These are phyloP conservation scores for Athelia psychrophila DNA, from an alignment of 1,284 basidiomycete species.

Conservation along the genomic window DNA sequence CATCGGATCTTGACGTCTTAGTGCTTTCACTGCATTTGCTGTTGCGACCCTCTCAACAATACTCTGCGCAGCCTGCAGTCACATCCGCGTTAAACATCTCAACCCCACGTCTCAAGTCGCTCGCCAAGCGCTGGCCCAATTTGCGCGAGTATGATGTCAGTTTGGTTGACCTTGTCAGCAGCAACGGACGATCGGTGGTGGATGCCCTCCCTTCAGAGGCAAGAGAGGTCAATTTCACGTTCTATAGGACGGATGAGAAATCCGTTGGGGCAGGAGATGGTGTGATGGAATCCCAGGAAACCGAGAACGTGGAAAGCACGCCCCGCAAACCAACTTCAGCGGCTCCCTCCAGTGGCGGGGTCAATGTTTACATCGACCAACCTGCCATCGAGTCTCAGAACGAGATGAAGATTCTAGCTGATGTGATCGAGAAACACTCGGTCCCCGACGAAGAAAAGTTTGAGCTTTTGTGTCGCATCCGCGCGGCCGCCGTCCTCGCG, in stretches of 20 bases:
- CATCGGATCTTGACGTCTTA: constrained; percentile 88
- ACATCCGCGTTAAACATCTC: constrained; percentile 77
- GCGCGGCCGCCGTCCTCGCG: constrained; percentile 70
- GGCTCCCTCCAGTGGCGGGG: constrained; percentile 40
- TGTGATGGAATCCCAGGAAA: constrained; percentile 39
- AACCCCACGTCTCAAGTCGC: constrained; percentile 66
- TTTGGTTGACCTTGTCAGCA: constrained; percentile 63
- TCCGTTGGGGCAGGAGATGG: constrained; percentile 45
- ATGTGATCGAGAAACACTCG: constrained; percentile 67
- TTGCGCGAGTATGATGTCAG: constrained; percentile 72
- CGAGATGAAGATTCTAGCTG: constrained; percentile 74
- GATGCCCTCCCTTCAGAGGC: constrained; percentile 64
- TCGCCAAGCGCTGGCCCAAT: constrained; percentile 74
- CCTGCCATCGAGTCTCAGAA: constrained; percentile 56
- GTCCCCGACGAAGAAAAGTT: constrained; percentile 87
- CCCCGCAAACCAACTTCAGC: constrained; percentile 33
- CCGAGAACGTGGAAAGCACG: constrained; percentile 31
- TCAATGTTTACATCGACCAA: constrained; percentile 63
- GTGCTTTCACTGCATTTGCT: constrained; percentile 84
- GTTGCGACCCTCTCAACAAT: constrained; percentile 92
- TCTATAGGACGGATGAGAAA: constrained; percentile 62
- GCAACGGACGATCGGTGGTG: constrained; percentile 48
- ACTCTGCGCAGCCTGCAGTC: constrained; percentile 80
- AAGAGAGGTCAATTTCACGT: constrained; percentile 73
- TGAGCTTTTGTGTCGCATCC: constrained; percentile 86